Evolutionary conservation across 1,139 yeast species (phyloP).

Genomic region (Geotrichum bryndzae): DNA sequence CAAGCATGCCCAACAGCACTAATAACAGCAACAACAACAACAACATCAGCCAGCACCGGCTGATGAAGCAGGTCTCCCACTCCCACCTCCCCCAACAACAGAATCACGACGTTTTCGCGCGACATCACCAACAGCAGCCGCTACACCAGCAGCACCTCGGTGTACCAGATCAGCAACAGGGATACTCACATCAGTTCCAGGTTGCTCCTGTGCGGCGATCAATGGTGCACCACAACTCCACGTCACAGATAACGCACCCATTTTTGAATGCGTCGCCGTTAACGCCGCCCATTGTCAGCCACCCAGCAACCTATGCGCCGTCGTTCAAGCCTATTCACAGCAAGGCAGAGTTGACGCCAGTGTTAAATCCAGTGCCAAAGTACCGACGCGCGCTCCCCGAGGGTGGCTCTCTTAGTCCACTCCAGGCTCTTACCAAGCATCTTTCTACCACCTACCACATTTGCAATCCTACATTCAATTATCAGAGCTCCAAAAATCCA

Average conservation of each 20-base stretch:
- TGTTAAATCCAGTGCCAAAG: conserved; percentile 59
- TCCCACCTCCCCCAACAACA: not conserved
- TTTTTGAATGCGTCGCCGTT: conserved; percentile 1
- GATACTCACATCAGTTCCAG: not conserved
- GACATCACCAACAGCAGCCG: not conserved
- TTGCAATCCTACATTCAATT: conserved; percentile 83
- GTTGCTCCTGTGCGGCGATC: conserved; percentile 4
- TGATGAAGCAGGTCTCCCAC: not conserved
- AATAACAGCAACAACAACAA: not conserved
- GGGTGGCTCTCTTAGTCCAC: conserved; percentile 78
- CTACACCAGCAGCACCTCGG: not conserved
- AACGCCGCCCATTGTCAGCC: not conserved
- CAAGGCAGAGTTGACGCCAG: conserved; percentile 57
- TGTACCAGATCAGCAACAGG: not conserved
- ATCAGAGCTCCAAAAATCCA: conserved; percentile 81
- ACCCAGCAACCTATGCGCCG: conserved; percentile 36
- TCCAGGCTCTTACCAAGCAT: conserved; percentile 71
- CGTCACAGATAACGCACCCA: conserved; percentile 15
- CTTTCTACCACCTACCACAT: conserved; percentile 75
- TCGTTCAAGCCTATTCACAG: conserved; percentile 41
- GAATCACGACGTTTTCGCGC: not conserved
- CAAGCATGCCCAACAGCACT: not conserved
- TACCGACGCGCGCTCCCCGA: conserved; percentile 76
- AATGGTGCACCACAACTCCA: conserved; percentile 14
- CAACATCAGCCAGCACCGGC: not conserved